phyloP scores from a whole-genome alignment of 139 green algal genomes.

The Chlamydomonas sp. region DNA sequence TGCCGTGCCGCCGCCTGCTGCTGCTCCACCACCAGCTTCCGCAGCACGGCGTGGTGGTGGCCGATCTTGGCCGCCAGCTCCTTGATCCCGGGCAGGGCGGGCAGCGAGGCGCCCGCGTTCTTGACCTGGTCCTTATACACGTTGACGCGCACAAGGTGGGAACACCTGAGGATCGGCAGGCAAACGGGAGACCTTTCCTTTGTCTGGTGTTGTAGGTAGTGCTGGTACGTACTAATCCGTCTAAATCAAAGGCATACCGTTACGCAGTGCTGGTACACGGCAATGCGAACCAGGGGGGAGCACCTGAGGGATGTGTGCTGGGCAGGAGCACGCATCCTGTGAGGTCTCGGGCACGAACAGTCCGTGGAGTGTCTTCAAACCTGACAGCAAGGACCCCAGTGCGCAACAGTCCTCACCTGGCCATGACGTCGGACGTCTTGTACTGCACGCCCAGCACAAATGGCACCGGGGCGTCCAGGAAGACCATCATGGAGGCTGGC shows the following conservation, averaged over 20 bases:
- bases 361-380: neutral
- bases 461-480: constrained; percentile 83
- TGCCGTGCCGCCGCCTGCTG: too few species aligned
- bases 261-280: constrained; percentile 86
- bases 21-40: too few species aligned
- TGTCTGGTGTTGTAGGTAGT: too few species aligned
- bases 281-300: constrained; percentile 77
- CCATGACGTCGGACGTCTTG: constrained; percentile 88
- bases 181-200: too few species aligned
- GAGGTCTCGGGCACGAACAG: neutral
- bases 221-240: too few species aligned
- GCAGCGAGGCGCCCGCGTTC: constrained; percentile 51
- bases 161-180: too few species aligned
- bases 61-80: constrained; percentile 60
- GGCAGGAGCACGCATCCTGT: neutral
- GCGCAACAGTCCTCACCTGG: constrained; percentile 34
- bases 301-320: neutral
- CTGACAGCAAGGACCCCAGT: neutral
- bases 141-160: constrained; percentile 82
- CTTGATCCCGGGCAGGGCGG: constrained; percentile 64
- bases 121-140: constrained; percentile 84
- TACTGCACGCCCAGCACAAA: constrained; percentile 89
- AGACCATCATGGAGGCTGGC: constrained; percentile 66
- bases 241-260: constrained; percentile 3
- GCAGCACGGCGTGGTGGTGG: constrained; percentile 69